phyloP scores from a whole-genome alignment of 1,284 basidiomycete genomes.

The Pseudozyma sp. region DNA sequence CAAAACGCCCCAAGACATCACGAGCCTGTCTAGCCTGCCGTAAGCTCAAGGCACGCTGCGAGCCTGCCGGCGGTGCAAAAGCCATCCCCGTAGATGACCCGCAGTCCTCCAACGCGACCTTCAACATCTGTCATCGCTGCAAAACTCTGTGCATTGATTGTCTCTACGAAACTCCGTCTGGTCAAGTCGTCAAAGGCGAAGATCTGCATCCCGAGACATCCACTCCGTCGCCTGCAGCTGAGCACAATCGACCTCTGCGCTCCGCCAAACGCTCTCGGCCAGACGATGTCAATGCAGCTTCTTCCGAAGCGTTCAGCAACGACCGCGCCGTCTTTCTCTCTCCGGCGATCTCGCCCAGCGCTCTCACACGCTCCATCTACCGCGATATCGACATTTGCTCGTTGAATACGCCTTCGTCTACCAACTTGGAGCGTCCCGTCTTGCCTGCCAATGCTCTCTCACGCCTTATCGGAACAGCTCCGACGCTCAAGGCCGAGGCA shows the following conservation, averaged over 20 bases:
- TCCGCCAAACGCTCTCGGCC: slow-evolving; percentile 28
- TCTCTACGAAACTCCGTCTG: slow-evolving; percentile 34
- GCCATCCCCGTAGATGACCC: slow-evolving; percentile 14
- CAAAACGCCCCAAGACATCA: slow-evolving; percentile 47
- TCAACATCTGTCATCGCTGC: slow-evolving; percentile 47
- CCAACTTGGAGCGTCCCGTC: slow-evolving; percentile 29
- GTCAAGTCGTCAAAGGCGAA: slow-evolving; percentile 38
- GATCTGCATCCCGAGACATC: slow-evolving; percentile 8
- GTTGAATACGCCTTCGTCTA: slow-evolving; percentile 13
- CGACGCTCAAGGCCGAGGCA: slow-evolving; percentile 27
- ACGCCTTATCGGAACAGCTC: slow-evolving; percentile 29
- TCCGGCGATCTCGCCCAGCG: slow-evolving; percentile 31
- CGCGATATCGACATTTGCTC: slow-evolving; percentile 37
- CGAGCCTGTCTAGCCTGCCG: slow-evolving; percentile 49
- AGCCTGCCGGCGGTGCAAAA: slow-evolving; percentile 26
- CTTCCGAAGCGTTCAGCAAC: slow-evolving; percentile 28
- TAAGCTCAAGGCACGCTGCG: slow-evolving; percentile 50
- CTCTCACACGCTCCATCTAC: slow-evolving; percentile 34
- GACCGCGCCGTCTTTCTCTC: slow-evolving; percentile 44
- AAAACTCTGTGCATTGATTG: slow-evolving; percentile 52
- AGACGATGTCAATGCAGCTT: slow-evolving; percentile 6
- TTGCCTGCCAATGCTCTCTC: slow-evolving; percentile 30
- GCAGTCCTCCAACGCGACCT: slow-evolving; percentile 9
- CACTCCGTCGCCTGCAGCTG: slow-evolving; percentile 22
- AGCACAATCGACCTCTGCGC: slow-evolving; percentile 16